These are phyloP conservation scores for Psilocybe sp. DNA, from an alignment of 768 basidiomycete genomes.

Conservation along the genomic window DNA sequence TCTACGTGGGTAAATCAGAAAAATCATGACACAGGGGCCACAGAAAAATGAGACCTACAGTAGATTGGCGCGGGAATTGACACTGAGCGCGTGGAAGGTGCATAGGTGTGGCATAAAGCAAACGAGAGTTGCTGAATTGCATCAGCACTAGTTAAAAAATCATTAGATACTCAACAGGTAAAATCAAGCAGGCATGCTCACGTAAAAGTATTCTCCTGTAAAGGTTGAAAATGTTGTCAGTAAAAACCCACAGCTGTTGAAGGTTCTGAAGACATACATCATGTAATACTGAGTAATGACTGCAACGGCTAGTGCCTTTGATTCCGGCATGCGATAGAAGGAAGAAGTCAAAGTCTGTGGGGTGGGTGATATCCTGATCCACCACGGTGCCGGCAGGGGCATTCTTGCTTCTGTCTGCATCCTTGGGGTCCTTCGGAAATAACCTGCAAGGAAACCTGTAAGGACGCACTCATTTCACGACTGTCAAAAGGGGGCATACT, in stretches of 20 bases:
- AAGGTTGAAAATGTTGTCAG: background rate
- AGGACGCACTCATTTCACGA: background rate
- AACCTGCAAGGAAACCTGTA: conserved; percentile 1
- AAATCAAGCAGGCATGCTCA: conserved; percentile 22
- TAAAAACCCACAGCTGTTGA: background rate
- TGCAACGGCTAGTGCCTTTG: conserved; percentile 64
- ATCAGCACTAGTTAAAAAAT: conserved; percentile 43
- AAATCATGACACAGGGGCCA: background rate
- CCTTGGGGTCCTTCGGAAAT: conserved; percentile 14
- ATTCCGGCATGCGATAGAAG: conserved; percentile 76
- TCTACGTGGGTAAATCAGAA: conserved; percentile 33
- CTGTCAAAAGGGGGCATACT: conserved; percentile 4
- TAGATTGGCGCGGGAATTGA: conserved; percentile 83
- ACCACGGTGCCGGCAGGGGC: conserved; percentile 77
- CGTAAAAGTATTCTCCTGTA: conserved; percentile 52
- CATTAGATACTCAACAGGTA: background rate
- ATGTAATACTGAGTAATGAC: conserved; percentile 43
- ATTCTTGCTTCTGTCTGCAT: conserved; percentile 66
- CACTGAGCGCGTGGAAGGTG: conserved; percentile 72
- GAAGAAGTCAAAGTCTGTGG: conserved; percentile 76
- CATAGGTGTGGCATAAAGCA: conserved; percentile 74
- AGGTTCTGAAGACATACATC: conserved; percentile 29
- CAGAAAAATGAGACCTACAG: conserved; percentile 41
- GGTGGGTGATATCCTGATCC: conserved; percentile 67
- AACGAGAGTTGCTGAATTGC: conserved; percentile 65